A percentile compares a stretch with the other conserved stretches of the same genome.
phyloP scores from a whole-genome alignment of 2,329 filamentous ascomycete species.

The Pseudocercospora vitis region DNA sequence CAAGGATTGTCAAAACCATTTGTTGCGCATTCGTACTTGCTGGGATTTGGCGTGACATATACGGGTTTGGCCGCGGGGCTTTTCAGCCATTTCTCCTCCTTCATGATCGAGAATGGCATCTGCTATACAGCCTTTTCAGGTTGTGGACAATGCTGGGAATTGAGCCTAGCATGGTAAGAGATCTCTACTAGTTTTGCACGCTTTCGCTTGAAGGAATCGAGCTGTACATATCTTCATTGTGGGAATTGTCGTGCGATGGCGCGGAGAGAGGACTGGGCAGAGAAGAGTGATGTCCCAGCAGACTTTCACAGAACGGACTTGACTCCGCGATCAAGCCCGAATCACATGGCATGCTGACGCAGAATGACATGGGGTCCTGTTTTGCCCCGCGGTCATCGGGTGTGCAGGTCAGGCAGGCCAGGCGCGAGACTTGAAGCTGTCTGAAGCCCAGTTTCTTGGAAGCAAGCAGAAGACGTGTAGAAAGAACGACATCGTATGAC shows the following conservation, averaged over 20 bases:
- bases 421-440: not conserved
- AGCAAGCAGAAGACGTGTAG: not conserved
- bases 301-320: not conserved
- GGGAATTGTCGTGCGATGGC: too few species aligned
- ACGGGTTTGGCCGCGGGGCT: not conserved
- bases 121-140: not conserved
- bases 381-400: slow-evolving; percentile 10
- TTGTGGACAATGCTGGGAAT: not conserved
- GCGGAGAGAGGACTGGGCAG: too few species aligned
- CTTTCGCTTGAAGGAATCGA: too few species aligned
- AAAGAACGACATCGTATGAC: not conserved
- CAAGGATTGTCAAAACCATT: not conserved
- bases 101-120: not conserved
- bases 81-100: not conserved
- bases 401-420: not conserved
- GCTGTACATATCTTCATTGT: too few species aligned
- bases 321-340: not conserved
- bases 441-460: slow-evolving; percentile 9
- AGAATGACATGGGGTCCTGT: not conserved
- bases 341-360: not conserved
- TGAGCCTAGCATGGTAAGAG: not conserved
- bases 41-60: not conserved
- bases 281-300: too few species aligned
- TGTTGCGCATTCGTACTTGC: not conserved
- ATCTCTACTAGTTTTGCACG: not conserved